phyloP scores from a whole-genome alignment of 2,329 filamentous ascomycete genomes.

The Cercospora berteroae region DNA sequence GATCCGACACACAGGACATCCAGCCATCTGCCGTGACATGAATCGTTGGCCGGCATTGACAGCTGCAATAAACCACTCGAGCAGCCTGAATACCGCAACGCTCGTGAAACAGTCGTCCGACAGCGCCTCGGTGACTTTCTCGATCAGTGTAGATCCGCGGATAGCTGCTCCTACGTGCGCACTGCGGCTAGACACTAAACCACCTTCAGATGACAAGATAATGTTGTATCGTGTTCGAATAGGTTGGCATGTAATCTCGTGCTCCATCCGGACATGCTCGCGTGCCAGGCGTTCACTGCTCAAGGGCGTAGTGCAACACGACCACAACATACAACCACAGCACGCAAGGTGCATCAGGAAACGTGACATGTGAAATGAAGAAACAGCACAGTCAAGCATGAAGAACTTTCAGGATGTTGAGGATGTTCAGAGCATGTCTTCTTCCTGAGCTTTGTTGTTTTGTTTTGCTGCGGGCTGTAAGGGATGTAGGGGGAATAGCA shows the following conservation, averaged over 20 bases:
- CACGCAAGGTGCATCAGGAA: not conserved
- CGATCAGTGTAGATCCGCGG: not conserved
- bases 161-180: not conserved
- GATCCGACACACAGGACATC: not conserved
- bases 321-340: slow-evolving; percentile 5
- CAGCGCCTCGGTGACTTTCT: not conserved
- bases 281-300: not conserved
- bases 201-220: not conserved
- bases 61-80: not conserved
- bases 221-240: not conserved
- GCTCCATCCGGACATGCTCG: slow-evolving; percentile 15
- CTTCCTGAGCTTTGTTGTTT: slow-evolving; percentile 1
- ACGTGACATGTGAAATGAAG: slow-evolving; percentile 8
- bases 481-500: slow-evolving; percentile 23
- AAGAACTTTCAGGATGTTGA: slow-evolving; percentile 22
- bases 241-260: slow-evolving; percentile 4
- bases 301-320: slow-evolving; percentile 5
- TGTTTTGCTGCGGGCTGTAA: slow-evolving; percentile 25
- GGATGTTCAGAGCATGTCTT: not conserved
- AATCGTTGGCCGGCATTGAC: slow-evolving; percentile 7
- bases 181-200: not conserved
- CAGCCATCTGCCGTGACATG: not conserved
- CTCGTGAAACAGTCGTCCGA: slow-evolving; percentile 3
- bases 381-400: not conserved
- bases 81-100: not conserved